These are phyloP conservation scores for Lactarius sanguifluus DNA, from an alignment of 768 basidiomycete species.

Conservation along the genomic window DNA sequence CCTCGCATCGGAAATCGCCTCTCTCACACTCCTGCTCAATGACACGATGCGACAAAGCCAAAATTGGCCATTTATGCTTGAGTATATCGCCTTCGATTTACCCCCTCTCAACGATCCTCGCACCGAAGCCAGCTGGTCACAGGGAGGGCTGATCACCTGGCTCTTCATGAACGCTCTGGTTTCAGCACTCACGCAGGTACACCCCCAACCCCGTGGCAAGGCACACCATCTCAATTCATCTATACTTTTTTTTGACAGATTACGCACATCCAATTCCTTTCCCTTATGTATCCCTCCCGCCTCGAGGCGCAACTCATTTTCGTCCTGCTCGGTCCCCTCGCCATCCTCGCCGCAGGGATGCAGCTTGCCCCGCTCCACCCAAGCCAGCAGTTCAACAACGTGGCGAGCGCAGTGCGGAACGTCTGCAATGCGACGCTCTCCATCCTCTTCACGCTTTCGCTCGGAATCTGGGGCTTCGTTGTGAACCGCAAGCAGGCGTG, in stretches of 20 bases:
- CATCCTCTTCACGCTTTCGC: conserved; percentile 85
- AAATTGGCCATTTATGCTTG: conserved; percentile 94
- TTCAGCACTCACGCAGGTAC: conserved; percentile 81
- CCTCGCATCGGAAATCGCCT: conserved; percentile 73
- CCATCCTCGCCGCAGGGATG: conserved; percentile 79
- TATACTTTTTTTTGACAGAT: conserved; percentile 50
- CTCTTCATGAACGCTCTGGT: conserved; percentile 84
- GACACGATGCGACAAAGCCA: conserved; percentile 60
- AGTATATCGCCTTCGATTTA: conserved; percentile 81
- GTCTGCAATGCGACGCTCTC: conserved; percentile 97
- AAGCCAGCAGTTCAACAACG: conserved; percentile 33
- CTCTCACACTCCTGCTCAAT: conserved; percentile 70
- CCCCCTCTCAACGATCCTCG: conserved; percentile 49
- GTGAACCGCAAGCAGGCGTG: conserved; percentile 91
- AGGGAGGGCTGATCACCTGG: conserved; percentile 72
- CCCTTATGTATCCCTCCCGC: conserved; percentile 88
- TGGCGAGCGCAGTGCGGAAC: conserved; percentile 79
- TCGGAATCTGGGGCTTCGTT: conserved; percentile 90
- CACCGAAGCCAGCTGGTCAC: conserved; percentile 52
- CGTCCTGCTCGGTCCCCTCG: conserved; percentile 82
- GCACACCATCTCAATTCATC: background rate
- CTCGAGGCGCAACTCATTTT: conserved; percentile 88
- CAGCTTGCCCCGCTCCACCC: conserved; percentile 72
- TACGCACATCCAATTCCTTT: conserved; percentile 97
- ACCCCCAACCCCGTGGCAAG: conserved; percentile 30